Base-by-base conservation (phyloP, 139 green algal genomes). In the Chlamydomonas sphaeroides region DNA sequence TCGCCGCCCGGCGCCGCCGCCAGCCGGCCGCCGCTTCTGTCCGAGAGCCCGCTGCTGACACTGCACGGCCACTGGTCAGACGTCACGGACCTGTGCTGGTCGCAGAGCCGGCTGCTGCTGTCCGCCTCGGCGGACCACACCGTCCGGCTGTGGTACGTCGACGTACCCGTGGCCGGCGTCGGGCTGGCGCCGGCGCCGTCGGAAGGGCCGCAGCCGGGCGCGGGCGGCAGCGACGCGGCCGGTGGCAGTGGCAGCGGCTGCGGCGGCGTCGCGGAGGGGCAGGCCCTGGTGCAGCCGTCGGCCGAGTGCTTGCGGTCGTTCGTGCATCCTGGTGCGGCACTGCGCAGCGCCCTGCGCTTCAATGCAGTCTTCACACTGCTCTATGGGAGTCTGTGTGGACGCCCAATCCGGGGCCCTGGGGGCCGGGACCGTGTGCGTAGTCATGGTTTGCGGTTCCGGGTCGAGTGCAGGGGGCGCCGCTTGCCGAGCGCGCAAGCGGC, bases 11-110 rank as follows among this genome's bases (percentile, higher is more conserved):
- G 20, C 48, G 32, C n/a, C 70, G 36, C 61, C 7, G 32, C 35
- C 56, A 3, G 18, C 26, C 65, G 76, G 18, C 76, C 76, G 7
- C 76, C 76, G 45, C 76, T 83, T 32, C 76, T 83, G 30, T 67
- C 63, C 23, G 45, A 66, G 26, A 75, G 63, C 25, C 84, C 79
- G 65, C 87, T 92, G 26, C 68, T 74, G 3, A 6, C 38, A n/a
- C 57, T 80, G 71, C 3, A 26, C 6, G 92, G 92, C 18, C 92
- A 97, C 84, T 86, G 53, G 1, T 83, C 78, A 25, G 96, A 99
- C 78, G 90, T 99, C 11, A 87, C 98, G 79, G 96, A 98, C 84
- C 35, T 99, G 25, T 91, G 85, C 70, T 99, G 96, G 96, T 95
- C 90, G 0, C 85, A 89, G 26, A 79, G 79, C 41, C 74, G 74